These are phyloP conservation scores for Casuarina equisetifolia DNA, from an alignment of 306 rosid genomes.

Conservation along the genomic window DNA sequence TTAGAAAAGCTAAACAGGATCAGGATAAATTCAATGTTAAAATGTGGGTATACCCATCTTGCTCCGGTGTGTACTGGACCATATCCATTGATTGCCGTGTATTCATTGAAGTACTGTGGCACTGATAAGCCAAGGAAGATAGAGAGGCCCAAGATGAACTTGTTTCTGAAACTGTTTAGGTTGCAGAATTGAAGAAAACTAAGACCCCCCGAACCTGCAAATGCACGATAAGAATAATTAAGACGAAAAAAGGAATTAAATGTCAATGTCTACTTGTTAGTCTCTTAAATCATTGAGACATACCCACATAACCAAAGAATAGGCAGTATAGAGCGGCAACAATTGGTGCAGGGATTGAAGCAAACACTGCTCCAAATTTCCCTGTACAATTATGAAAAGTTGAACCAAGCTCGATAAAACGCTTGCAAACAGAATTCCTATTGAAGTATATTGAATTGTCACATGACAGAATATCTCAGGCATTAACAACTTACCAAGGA, in stretches of 20 bases:
- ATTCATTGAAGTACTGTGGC: conserved; percentile 96
- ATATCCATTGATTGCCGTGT: conserved; percentile 67
- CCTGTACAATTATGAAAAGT: conserved; percentile 46
- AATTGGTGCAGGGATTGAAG: conserved; percentile 91
- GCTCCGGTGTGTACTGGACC: conserved; percentile 89
- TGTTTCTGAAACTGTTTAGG: conserved; percentile 90
- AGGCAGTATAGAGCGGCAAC: conserved; percentile 91
- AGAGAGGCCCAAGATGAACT: conserved; percentile 83
- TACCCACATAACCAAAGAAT: conserved; percentile 97
- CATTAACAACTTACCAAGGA: conserved; percentile 63
- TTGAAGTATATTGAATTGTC: background rate
- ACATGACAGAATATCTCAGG: background rate
- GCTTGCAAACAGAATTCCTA: background rate
- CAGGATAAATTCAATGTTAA: background rate
- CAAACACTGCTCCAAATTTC: conserved; percentile 95
- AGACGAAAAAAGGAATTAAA: conserved; percentile 5
- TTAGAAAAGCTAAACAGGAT: conserved; percentile 10
- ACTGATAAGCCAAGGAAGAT: conserved; percentile 89
- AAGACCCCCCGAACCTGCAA: conserved; percentile 75
- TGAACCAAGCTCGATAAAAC: background rate
- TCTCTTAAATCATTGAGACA: conserved; percentile 27
- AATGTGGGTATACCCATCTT: conserved; percentile 77
- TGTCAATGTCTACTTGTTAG: conserved; percentile 9
- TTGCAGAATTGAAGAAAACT: conserved; percentile 97
- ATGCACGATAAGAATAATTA: background rate